Evolutionary conservation across 1,284 basidiomycete genomes (phyloP).

Genomic region (Cutaneotrichosporon daszewskae): DNA sequence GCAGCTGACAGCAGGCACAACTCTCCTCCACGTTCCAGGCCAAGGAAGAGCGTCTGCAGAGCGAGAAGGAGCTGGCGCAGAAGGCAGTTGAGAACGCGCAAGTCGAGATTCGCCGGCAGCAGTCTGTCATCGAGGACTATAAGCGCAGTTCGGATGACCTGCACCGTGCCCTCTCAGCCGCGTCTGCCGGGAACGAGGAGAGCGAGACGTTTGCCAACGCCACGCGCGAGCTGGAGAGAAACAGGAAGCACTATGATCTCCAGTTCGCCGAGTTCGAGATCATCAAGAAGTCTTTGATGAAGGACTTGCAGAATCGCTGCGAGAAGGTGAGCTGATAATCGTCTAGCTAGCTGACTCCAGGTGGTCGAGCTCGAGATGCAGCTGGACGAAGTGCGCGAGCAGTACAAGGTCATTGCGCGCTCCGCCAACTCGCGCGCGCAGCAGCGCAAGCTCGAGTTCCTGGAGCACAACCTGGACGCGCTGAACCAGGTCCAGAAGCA

Average conservation of each 20-base stretch:
- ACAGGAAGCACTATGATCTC: constrained; percentile 91
- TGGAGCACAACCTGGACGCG: constrained; percentile 95
- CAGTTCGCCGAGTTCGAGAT: constrained; percentile 98
- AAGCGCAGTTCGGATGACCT: constrained; percentile 97
- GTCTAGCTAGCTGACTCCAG: constrained; percentile 48
- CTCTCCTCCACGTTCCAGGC: constrained; percentile 89
- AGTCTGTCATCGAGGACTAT: constrained; percentile 82
- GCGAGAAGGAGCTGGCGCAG: constrained; percentile 83
- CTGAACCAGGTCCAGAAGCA: constrained; percentile 95
- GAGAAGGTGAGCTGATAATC: constrained; percentile 72
- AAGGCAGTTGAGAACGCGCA: constrained; percentile 83
- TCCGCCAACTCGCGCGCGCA: constrained; percentile 97
- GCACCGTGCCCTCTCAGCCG: constrained; percentile 94
- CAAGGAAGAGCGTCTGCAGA: constrained; percentile 80
- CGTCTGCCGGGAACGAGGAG: constrained; percentile 91
- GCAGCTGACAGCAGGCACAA: constrained; percentile 59
- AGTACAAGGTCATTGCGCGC: constrained; percentile 97
- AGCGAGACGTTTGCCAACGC: constrained; percentile 94
- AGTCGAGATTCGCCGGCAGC: constrained; percentile 78
- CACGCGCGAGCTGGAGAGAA: constrained; percentile 93
- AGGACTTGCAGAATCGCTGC: constrained; percentile 97
- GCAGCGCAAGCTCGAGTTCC: constrained; percentile 98
- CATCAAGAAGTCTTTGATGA: constrained; percentile 98
- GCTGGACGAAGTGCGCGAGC: constrained; percentile 96
- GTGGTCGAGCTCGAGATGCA: constrained; percentile 99